Base-by-base conservation (phyloP, 805 yeast species). In the Danielia reshetovae region DNA sequence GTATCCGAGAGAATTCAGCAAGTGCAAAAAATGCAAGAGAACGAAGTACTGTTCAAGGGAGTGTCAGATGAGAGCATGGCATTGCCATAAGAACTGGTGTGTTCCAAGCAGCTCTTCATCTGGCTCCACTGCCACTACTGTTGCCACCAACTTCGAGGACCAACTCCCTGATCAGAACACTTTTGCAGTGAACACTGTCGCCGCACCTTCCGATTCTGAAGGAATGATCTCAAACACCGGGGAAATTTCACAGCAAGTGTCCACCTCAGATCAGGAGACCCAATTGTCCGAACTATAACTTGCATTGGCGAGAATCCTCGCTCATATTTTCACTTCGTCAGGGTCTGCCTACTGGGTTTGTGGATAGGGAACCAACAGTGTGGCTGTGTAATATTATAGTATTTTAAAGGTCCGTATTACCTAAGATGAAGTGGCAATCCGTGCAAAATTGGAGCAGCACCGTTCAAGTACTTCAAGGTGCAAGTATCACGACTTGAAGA, bases 51-150 rank as follows among this genome's bases (percentile, higher is more conserved):
- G 98, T 57, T 82, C 95, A 7, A 77, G 90, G 47, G 87, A 82
- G 35, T 90, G 98, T 59, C 98, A 90, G 61, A 72, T 86, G 50
- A 75, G 74, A 45, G 94, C 97, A 0, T 90, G 97, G 97, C 74
- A 76, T 11, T 85, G 82, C 54, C 98, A 90, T 66, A 77, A 93
- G 47, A 85, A 86, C 57, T 90, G 98, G 98, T 90, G 98, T 57
- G 74, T 78, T 29, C 78, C 71, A 11, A 65, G 71, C 43, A 54
- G 48, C 30, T 57, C 63, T 5, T 54, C 64, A 19, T 42, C 54
- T n/a, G 49, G 57, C 9, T 32, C 48, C 4, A 32, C 39, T 24
- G 27, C 40, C 15, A 40, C 49, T 7, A 36, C 30, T 13, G 37
- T 34, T 10, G 31, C 40, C 8, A 31, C 40, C 4, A 37, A 34